Evolutionary conservation across 768 basidiomycete species (phyloP), one percentile per base, ranked within the genome.

Genomic region (Amanita subjunquillea): DNA sequence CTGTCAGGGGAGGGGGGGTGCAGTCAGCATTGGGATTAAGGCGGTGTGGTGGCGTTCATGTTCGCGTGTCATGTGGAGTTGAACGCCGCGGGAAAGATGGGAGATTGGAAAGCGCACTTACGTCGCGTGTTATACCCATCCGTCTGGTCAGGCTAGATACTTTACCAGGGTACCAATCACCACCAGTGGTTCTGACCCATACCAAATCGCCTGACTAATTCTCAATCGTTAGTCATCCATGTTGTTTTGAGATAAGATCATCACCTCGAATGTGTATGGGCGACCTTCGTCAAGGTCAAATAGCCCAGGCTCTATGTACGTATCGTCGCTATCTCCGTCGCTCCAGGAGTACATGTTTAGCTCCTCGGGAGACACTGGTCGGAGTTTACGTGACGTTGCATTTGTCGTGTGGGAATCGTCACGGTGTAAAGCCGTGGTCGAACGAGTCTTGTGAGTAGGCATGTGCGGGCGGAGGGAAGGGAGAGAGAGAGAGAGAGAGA

Each of bases 151-250:
- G 69, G 29, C 77, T 69, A 25, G 72, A 67, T 10, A 82, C 69
- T 50, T 63, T 69, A n/a, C 80, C 81, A 3, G 50, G 60, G 55
- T 68, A 66, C 80, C 80, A 82, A 42, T 74, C 70, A n/a, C 72
- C 72, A 30, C 74, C 69, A 30, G 66, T 63, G 3, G 73, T 76
- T 51, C 69, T 71, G 13, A 82, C 62, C 81, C 80, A 82, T 25
- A 79, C 81, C 15, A 27, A 38, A 40, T 82, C 73, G 22, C 72
- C 72, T 25, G 65, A 62, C 78, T 80, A 46, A 36, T 48, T 47
- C 50, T 48, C 17, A 17, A 36, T 47, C n/a, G 56, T 42, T 48
- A 38, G 48, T 10, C 36, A 27, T 48, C 17, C 34, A 34, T 47
- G 29, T 50, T 40, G 36, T 38, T 54, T 34, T 36, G 43, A 29